Percentiles rank a stretch among this genome's conserved stretches.
Conservation (phyloP, 202 grass and related monocot genomes). For the Schoenoplectus tabernaemontani region DNA sequence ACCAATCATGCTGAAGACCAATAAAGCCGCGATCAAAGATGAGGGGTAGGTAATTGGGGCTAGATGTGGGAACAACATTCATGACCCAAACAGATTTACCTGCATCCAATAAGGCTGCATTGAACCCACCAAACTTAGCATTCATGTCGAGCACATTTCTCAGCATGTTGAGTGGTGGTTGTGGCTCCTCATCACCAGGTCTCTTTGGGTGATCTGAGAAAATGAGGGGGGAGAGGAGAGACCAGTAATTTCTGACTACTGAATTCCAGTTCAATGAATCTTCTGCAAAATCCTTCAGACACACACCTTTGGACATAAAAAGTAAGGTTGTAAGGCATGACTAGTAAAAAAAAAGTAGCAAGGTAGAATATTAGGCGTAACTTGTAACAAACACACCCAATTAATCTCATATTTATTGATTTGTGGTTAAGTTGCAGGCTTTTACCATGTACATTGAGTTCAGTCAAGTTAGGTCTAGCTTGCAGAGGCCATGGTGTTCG, state of each 20-base stretch:
- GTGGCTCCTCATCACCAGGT: constrained; percentile 92
- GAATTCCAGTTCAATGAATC: constrained; percentile 74
- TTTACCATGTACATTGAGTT: constrained; percentile 83
- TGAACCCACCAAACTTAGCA: constrained; percentile 91
- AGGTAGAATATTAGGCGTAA: not conserved
- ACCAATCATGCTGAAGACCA: constrained; percentile 97
- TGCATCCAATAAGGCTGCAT: constrained; percentile 82
- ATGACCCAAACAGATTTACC: constrained; percentile 95
- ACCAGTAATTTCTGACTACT: constrained; percentile 84
- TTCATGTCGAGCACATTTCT: constrained; percentile 99
- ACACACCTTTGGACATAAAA: constrained; percentile 38
- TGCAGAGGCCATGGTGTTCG: constrained; percentile 74
- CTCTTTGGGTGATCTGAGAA: constrained; percentile 99
- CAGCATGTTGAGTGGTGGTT: constrained; percentile 97
- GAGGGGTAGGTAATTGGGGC: constrained; percentile 59
- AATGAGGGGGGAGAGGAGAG: constrained; percentile 90
- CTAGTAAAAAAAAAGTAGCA: not conserved
- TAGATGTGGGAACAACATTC: constrained; percentile 89
- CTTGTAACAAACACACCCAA: not conserved
- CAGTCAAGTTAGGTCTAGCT: constrained; percentile 64
- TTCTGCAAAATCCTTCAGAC: constrained; percentile 58
- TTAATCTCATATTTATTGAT: constrained; percentile 10
- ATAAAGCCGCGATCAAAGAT: constrained; percentile 94
- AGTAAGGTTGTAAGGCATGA: not conserved
- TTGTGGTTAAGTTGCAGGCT: constrained; percentile 2